Conservation (phyloP, 108 stramenopile genomes). For the Nitzschia sp. region DNA sequence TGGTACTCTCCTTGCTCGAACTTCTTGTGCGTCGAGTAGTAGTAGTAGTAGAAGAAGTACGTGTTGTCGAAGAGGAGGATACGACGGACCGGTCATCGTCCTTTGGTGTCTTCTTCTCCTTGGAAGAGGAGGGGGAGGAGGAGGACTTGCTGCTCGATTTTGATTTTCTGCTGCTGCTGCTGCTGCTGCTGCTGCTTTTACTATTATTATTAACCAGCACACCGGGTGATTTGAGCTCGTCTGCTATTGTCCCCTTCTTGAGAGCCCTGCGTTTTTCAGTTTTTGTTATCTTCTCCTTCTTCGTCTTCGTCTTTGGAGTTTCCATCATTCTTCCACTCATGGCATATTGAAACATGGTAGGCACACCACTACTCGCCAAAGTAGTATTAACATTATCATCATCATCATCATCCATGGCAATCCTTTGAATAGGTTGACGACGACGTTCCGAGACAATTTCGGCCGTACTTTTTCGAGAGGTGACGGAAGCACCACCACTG, state of each 20-base stretch:
- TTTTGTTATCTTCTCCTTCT: too few species aligned
- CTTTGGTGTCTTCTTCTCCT: background rate
- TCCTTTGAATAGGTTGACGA: background rate
- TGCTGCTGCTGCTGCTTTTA: background rate
- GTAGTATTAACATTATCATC: background rate
- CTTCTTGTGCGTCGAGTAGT: background rate
- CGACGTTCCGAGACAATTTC: slow-evolving; percentile 7
- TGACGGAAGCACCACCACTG: background rate
- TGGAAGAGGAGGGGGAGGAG: background rate
- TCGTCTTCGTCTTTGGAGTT: background rate
- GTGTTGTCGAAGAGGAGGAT: background rate
- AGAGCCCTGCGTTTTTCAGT: too few species aligned
- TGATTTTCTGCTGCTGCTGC: background rate
- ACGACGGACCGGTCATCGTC: too few species aligned
- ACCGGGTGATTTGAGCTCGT: too few species aligned
- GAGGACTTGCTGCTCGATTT: background rate
- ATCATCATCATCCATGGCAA: background rate
- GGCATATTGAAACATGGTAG: slow-evolving; percentile 5
- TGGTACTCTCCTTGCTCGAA: background rate
- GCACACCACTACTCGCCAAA: background rate
- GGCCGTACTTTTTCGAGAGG: background rate
- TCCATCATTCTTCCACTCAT: too few species aligned
- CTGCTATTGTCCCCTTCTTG: too few species aligned
- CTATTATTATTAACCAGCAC: too few species aligned
- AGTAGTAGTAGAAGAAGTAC: background rate